Percentiles rank a stretch among this genome's conserved stretches.
These are phyloP conservation scores for Ascochyta pisi DNA, from an alignment of 2,329 filamentous ascomycete species.

Conservation along the genomic window DNA sequence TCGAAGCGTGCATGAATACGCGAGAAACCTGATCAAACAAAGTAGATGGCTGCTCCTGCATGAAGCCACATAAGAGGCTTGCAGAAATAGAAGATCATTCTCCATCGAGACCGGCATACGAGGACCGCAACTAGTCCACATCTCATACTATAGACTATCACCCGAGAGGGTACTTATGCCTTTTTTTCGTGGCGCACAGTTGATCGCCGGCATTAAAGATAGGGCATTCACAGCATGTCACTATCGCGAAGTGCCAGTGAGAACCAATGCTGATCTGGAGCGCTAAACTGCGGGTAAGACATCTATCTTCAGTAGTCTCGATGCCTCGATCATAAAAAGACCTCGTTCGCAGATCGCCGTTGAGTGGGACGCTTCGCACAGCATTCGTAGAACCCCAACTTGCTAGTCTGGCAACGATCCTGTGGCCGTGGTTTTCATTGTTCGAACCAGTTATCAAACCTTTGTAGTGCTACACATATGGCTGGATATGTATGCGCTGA, in stretches of 20 bases:
- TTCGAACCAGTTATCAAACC: neutral
- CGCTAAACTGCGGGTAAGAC: neutral
- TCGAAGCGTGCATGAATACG: neutral
- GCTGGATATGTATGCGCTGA: neutral
- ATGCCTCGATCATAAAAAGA: neutral
- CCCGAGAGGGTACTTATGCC: neutral
- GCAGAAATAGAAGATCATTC: neutral
- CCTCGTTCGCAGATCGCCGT: constrained; percentile 1
- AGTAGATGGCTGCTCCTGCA: neutral
- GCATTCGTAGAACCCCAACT: neutral
- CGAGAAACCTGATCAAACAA: neutral
- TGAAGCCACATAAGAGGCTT: neutral
- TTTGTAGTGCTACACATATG: neutral
- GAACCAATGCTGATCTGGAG: neutral
- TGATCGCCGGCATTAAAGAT: neutral
- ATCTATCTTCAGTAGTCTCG: neutral
- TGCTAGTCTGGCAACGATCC: neutral
- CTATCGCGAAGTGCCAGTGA: neutral
- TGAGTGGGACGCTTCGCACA: neutral
- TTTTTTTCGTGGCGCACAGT: neutral
- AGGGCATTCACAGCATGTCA: constrained; percentile 11
- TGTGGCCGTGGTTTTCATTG: neutral
- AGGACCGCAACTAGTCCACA: neutral
- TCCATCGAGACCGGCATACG: neutral
- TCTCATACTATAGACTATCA: neutral